Conservation (phyloP, 108 stramenopile genomes). For the Parmales sp. region DNA sequence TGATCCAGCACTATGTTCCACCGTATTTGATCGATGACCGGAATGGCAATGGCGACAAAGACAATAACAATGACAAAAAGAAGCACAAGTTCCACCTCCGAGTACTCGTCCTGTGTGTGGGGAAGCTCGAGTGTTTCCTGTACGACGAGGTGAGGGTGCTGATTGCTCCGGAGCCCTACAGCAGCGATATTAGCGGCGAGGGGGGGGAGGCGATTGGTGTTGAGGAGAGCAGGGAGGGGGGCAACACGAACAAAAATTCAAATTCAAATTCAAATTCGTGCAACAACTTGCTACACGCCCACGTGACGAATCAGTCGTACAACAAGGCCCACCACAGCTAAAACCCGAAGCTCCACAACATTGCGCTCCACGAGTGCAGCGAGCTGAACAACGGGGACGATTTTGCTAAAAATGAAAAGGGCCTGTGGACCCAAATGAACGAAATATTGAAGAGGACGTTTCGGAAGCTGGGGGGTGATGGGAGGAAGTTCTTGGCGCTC, state of each 20-base stretch:
- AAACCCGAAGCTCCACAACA: slow-evolving; percentile 8
- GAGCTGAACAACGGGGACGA: background rate
- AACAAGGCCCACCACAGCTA: slow-evolving; percentile 9
- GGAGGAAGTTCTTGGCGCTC: slow-evolving; percentile 15
- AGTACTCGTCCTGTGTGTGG: background rate
- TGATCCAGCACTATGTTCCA: background rate
- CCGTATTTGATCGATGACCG: background rate
- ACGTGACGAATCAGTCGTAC: slow-evolving; percentile 8
- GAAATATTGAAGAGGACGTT: background rate
- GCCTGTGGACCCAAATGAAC: background rate
- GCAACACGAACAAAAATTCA: background rate
- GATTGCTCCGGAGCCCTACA: slow-evolving; percentile 6
- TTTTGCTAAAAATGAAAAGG: background rate
- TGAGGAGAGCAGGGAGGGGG: background rate
- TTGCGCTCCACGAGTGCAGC: slow-evolving; percentile 5
- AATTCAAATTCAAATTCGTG: background rate
- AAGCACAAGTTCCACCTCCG: slow-evolving; percentile 17
- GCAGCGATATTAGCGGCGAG: background rate
- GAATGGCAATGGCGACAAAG: background rate
- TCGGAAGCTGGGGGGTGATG: background rate
- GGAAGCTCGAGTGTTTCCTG: slow-evolving; percentile 9
- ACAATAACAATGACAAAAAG: background rate
- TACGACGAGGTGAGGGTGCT: slow-evolving; percentile 11
- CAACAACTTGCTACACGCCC: slow-evolving; percentile 1
- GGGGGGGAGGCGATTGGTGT: background rate